Evolutionary conservation across 1,139 yeast species (phyloP).

Genomic region (Lizanozyma gosingica): DNA sequence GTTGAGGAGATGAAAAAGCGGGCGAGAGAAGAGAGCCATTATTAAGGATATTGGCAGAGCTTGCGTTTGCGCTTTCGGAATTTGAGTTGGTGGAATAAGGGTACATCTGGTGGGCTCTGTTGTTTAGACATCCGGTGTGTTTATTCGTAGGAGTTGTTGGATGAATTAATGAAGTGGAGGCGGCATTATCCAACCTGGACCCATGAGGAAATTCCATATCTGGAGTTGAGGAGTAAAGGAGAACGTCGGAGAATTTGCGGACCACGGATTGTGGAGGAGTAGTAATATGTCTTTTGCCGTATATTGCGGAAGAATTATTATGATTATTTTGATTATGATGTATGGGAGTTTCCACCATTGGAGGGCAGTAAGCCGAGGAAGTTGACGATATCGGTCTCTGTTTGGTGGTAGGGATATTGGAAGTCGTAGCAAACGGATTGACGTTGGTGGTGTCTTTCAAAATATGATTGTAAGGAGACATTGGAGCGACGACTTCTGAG

Average conservation of each 20-base stretch:
- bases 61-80: constrained; percentile 11
- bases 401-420: background rate
- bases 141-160: constrained; percentile 12
- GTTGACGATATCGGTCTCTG: background rate
- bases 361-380: background rate
- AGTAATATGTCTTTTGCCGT: background rate
- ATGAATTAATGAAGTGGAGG: constrained; percentile 7
- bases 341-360: background rate
- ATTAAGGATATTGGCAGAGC: too few species aligned
- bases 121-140: too few species aligned
- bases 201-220: constrained; percentile 1
- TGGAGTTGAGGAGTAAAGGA: background rate
- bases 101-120: too few species aligned
- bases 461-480: background rate
- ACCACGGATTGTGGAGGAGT: background rate
- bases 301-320: background rate
- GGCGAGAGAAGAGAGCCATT: constrained; percentile 24
- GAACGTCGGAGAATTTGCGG: background rate
- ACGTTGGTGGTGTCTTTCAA: background rate
- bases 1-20: constrained; percentile 41
- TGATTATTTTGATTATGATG: background rate
- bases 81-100: too few species aligned
- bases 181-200: constrained; percentile 3
- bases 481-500: too few species aligned
- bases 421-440: background rate